Conservation (phyloP, 2,329 filamentous ascomycete species). For the Penicillium sp. region DNA sequence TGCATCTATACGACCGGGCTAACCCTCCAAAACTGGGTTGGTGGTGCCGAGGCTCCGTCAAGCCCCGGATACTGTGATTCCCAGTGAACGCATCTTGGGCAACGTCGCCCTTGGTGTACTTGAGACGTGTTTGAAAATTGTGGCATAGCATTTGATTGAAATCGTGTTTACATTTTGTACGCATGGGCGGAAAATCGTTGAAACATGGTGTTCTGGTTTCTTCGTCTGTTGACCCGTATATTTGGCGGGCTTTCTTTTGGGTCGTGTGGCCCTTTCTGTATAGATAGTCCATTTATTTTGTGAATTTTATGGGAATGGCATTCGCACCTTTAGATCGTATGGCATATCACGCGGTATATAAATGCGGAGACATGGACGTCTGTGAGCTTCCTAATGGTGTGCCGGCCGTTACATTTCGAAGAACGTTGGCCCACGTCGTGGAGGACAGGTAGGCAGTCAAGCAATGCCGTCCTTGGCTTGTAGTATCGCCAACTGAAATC, state of each 20-base stretch:
- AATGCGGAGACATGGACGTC: no score
- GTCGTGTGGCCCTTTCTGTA: constrained; percentile 12
- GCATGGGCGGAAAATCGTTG: constrained; percentile 7
- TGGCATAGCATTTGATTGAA: constrained; percentile 13
- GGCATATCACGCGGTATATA: no score
- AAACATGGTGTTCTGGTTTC: constrained; percentile 7
- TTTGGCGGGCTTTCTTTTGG: constrained; percentile 4
- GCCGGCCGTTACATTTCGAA: no score
- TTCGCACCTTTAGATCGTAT: no score
- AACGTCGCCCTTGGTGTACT: constrained; percentile 1
- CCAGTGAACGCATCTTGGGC: constrained; percentile 7
- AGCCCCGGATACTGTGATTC: constrained; percentile 64
- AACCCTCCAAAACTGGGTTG: constrained; percentile 83
- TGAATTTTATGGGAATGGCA: neutral
- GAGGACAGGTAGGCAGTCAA: no score
- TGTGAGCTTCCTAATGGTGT: no score
- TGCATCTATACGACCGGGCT: constrained; percentile 91
- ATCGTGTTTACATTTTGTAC: constrained; percentile 3
- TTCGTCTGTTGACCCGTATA: constrained; percentile 9
- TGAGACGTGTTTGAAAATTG: constrained; percentile 9
- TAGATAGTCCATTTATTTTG: constrained; percentile 8
- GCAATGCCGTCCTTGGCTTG: no score
- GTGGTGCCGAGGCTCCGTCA: constrained; percentile 52
- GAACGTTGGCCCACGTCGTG: no score
- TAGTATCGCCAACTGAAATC: no score